Percentiles rank a stretch among this genome's conserved stretches.
phyloP scores from a whole-genome alignment of 2,329 filamentous ascomycete species.

The Sarocladiaceae sp. region DNA sequence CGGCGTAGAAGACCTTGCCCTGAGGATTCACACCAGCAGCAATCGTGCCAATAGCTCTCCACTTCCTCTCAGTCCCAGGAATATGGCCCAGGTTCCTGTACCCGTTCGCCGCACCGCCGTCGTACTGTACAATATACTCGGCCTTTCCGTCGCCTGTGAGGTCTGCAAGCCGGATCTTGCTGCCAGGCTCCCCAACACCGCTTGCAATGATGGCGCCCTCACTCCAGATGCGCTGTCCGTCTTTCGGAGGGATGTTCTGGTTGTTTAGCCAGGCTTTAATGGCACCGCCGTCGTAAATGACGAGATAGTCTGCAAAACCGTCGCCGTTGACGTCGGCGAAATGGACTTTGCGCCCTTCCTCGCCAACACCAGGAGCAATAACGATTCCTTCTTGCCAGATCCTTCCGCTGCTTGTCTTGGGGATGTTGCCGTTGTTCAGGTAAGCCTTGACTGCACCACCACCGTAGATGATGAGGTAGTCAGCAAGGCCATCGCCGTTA shows the following conservation, averaged over 20 bases:
- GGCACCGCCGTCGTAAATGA: slow-evolving; percentile 15
- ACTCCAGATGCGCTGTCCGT: slow-evolving; percentile 8
- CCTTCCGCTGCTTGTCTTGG: slow-evolving; percentile 9
- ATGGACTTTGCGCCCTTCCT: slow-evolving; percentile 11
- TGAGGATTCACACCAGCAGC: neutral
- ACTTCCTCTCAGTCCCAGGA: neutral
- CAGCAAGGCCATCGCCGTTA: slow-evolving; percentile 11
- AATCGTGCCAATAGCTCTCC: neutral
- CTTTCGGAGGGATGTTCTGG: slow-evolving; percentile 5
- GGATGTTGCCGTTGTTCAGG: slow-evolving; percentile 12
- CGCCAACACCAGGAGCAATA: slow-evolving; percentile 13
- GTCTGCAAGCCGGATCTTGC: slow-evolving; percentile 11
- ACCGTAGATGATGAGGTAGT: slow-evolving; percentile 15
- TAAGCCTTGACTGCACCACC: slow-evolving; percentile 16
- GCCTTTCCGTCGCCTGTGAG: slow-evolving; percentile 14
- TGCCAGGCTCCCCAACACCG: neutral
- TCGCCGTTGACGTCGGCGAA: slow-evolving; percentile 17
- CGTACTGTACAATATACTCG: slow-evolving; percentile 12
- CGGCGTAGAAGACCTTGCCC: slow-evolving; percentile 10
- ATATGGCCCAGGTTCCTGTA: neutral
- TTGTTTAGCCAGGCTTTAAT: slow-evolving; percentile 15
- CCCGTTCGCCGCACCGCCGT: neutral
- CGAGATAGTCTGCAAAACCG: slow-evolving; percentile 15
- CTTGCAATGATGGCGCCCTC: neutral
- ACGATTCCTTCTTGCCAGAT: slow-evolving; percentile 7